phyloP scores from a whole-genome alignment of 371 early-diverging fungal species.

The Basidiobolus meristosporus region DNA sequence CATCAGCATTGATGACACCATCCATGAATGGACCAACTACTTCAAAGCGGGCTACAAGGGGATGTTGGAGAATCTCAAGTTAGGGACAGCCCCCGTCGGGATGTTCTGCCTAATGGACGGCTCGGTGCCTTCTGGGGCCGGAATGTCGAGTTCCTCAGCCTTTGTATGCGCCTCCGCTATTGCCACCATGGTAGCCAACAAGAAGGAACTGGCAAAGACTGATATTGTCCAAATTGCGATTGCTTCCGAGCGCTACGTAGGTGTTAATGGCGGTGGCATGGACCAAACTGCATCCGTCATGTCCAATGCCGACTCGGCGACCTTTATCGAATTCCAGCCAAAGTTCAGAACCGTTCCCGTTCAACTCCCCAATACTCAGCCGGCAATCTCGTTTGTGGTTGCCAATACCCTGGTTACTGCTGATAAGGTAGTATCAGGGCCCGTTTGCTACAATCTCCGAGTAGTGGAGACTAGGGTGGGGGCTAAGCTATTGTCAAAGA shows the following conservation, averaged over 20 bases:
- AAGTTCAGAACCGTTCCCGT: slow-evolving; percentile 39
- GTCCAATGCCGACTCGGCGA: slow-evolving; percentile 42
- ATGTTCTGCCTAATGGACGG: too few relatives aligned
- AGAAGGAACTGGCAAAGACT: slow-evolving; percentile 8
- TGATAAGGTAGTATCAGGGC: slow-evolving; percentile 79
- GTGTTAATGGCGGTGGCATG: slow-evolving; percentile 65
- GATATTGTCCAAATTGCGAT: slow-evolving; percentile 46
- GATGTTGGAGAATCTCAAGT: too few relatives aligned
- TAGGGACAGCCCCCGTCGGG: too few relatives aligned
- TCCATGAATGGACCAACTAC: too few relatives aligned
- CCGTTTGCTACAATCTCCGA: slow-evolving; percentile 78
- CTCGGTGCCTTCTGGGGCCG: too few relatives aligned
- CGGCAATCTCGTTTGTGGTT: slow-evolving; percentile 70
- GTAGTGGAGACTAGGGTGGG: slow-evolving; percentile 85
- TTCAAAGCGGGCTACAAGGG: too few relatives aligned
- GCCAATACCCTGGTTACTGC: slow-evolving; percentile 76
- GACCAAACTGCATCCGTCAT: slow-evolving; percentile 80
- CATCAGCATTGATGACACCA: too few relatives aligned
- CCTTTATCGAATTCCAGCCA: slow-evolving; percentile 76
- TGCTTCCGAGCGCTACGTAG: too few relatives aligned
- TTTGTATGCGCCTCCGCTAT: slow-evolving; percentile 62
- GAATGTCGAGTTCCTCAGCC: slow-evolving; percentile 72
- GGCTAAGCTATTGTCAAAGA: slow-evolving; percentile 37
- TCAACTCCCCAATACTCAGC: slow-evolving; percentile 26
- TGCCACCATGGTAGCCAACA: slow-evolving; percentile 39